Conservation (phyloP, 352 stramenopile genomes). For the Sclerospora graminicola region DNA sequence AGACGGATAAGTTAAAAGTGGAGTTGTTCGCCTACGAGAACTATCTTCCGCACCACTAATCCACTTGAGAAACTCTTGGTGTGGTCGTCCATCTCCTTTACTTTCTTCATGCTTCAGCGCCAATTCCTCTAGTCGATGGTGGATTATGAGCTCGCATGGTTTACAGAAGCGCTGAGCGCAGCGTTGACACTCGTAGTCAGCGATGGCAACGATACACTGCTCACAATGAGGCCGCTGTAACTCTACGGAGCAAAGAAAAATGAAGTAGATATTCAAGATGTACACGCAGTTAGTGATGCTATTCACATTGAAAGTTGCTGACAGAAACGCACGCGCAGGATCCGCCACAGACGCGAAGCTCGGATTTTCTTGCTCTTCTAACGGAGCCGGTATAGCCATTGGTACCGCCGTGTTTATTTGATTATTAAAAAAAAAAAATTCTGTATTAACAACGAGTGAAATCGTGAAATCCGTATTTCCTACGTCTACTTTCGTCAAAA, state of each 20-base stretch:
- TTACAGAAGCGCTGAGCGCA: slow-evolving; percentile 39
- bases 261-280: neutral
- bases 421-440: no score
- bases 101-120: slow-evolving; percentile 28
- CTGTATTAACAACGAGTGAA: no score
- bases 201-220: slow-evolving; percentile 25
- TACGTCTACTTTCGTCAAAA: no score
- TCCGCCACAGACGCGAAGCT: slow-evolving; percentile 27
- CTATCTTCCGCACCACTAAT: slow-evolving; percentile 29
- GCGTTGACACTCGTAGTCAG: slow-evolving; percentile 30
- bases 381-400: no score
- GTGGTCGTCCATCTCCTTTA: slow-evolving; percentile 34
- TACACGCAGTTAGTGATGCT: neutral
- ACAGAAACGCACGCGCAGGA: slow-evolving; percentile 15
- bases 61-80: slow-evolving; percentile 31
- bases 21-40: neutral
- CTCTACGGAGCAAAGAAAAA: slow-evolving; percentile 14
- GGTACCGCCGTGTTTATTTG: no score
- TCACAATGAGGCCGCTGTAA: slow-evolving; percentile 35
- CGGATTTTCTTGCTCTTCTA: slow-evolving; percentile 28
- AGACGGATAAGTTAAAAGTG: neutral
- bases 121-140: slow-evolving; percentile 23
- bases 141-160: slow-evolving; percentile 30
- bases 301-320: neutral
- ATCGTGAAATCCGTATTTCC: no score